These are phyloP conservation scores for Silene latifolia DNA, from an alignment of 148 eudicot genomes.

Conservation along the genomic window DNA sequence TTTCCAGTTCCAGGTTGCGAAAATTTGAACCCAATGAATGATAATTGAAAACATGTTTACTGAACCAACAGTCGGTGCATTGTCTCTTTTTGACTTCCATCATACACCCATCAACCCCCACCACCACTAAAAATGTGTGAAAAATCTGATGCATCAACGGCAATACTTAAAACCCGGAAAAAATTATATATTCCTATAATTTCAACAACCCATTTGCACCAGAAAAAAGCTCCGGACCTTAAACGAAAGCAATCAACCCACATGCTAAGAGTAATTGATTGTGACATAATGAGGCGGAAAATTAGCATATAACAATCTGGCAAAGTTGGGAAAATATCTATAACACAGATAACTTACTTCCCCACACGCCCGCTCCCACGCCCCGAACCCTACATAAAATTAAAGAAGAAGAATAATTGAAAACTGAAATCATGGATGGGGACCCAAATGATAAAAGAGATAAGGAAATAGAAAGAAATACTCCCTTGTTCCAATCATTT, in stretches of 20 bases:
- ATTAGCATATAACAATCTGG: not conserved
- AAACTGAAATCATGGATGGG: not conserved
- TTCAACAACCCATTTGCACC: slow-evolving; percentile 2
- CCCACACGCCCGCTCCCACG: not conserved
- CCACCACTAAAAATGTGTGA: not conserved
- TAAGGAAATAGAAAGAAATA: not conserved
- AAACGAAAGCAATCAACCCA: too few relatives aligned
- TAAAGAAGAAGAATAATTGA: not conserved
- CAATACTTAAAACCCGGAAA: slow-evolving; percentile 5
- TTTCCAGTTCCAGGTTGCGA: too few relatives aligned
- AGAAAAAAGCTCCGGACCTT: not conserved
- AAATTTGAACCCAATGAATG: not conserved
- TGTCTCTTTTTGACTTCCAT: slow-evolving; percentile 3
- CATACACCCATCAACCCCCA: not conserved
- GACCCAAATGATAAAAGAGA: not conserved
- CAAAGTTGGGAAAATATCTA: slow-evolving; percentile 20
- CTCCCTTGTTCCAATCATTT: too few relatives aligned
- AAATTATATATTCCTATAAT: not conserved
- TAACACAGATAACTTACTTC: not conserved
- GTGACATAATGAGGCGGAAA: not conserved
- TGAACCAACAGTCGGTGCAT: slow-evolving; percentile 3
- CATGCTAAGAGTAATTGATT: slow-evolving; percentile 11
- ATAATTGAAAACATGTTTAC: not conserved
- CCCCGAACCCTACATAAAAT: not conserved
- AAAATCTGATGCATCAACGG: not conserved